Evolutionary conservation across 805 yeast species (phyloP).

Genomic region (Metschnikowia kunwiensis): DNA sequence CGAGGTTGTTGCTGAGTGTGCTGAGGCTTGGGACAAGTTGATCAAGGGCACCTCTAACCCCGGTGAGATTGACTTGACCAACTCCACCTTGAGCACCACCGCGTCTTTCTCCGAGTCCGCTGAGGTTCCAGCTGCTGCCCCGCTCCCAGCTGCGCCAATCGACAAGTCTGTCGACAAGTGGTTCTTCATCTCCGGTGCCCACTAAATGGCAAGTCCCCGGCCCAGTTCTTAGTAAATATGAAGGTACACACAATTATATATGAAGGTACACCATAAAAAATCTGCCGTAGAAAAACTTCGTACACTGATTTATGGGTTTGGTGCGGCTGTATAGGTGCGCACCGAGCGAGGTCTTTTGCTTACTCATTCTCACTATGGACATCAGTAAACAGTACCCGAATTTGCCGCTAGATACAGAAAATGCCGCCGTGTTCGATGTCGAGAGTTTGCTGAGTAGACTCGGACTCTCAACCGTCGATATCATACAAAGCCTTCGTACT

Average conservation of each 20-base stretch:
- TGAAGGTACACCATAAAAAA: no score
- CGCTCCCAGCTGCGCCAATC: conserved; percentile 85
- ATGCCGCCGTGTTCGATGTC: conserved; percentile 2
- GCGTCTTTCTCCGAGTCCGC: conserved; percentile 47
- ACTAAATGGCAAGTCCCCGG: no score
- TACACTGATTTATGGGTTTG: no score
- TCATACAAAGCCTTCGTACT: conserved; percentile 1
- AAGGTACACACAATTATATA: background rate
- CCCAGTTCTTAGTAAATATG: background rate
- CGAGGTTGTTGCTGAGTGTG: conserved; percentile 29
- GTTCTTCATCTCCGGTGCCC: conserved; percentile 93
- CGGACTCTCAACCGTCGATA: conserved; percentile 8
- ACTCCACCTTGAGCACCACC: conserved; percentile 44
- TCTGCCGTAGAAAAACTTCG: no score
- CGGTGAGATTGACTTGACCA: conserved; percentile 45
- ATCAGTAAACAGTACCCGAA: conserved; percentile 8
- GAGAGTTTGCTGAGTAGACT: conserved; percentile 5
- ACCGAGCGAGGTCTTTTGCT: no score
- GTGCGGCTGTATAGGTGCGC: no score
- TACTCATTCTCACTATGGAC: no score
- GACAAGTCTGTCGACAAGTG: conserved; percentile 97
- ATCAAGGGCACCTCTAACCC: conserved; percentile 43
- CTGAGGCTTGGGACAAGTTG: conserved; percentile 67
- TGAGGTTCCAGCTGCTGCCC: conserved; percentile 66
- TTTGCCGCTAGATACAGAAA: background rate